Conservation (phyloP, 805 yeast species). For the Wickerhamomyces kurtzmanii region DNA sequence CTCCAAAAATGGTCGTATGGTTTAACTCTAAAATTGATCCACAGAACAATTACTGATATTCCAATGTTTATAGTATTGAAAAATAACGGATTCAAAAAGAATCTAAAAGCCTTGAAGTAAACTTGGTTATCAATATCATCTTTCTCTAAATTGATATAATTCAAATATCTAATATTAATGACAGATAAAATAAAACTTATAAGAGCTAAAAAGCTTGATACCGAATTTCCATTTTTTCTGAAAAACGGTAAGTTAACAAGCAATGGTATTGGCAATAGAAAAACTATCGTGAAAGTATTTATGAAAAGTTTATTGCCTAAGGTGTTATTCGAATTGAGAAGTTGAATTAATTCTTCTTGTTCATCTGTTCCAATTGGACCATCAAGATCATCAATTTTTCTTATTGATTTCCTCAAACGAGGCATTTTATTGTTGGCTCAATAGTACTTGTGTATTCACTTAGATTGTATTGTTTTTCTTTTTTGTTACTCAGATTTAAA, state of each 20-base stretch:
- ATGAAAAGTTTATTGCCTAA: conserved; percentile 6
- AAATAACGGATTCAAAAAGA: too few relatives aligned
- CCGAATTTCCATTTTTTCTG: conserved; percentile 3
- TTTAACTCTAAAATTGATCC: too few relatives aligned
- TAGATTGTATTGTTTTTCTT: conserved; percentile 16
- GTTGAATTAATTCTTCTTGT: conserved; percentile 10
- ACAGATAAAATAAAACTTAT: not conserved
- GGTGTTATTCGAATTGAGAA: conserved; percentile 6
- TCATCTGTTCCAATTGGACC: conserved; percentile 2
- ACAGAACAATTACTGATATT: too few relatives aligned
- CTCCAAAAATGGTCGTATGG: too few relatives aligned
- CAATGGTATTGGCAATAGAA: conserved; percentile 6
- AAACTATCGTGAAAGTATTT: conserved; percentile 8
- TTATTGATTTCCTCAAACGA: conserved; percentile 3
- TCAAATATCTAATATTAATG: not conserved
- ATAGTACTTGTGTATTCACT: conserved; percentile 9
- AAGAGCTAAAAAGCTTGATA: conserved; percentile 4
- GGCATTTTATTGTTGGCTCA: conserved; percentile 1
- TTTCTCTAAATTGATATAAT: too few relatives aligned
- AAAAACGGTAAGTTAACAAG: conserved; percentile 5
- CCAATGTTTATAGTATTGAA: too few relatives aligned
- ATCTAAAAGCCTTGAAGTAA: too few relatives aligned
- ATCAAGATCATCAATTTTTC: conserved; percentile 5
- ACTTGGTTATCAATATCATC: too few relatives aligned
- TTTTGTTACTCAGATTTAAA: not conserved